Conservation (phyloP, 768 basidiomycete species). For the Leccinum imitatum region DNA sequence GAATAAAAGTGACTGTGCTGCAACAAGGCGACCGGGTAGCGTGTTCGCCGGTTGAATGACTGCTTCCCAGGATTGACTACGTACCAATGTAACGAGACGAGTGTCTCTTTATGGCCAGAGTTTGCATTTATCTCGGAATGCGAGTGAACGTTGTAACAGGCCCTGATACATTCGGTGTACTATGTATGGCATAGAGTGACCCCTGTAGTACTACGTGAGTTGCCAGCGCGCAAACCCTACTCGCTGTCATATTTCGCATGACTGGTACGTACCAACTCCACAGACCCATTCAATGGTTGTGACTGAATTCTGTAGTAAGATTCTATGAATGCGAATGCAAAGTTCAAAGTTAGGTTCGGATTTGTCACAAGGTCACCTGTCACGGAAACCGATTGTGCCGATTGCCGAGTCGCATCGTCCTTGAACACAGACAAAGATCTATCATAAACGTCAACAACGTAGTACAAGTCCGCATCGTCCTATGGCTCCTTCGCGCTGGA, state of each 20-base stretch:
- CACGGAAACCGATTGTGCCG: not conserved
- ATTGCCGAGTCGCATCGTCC: not conserved
- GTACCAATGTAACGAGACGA: not conserved
- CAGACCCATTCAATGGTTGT: not conserved
- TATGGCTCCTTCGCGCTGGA: conserved; percentile 50
- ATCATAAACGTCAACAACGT: not conserved
- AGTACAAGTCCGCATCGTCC: not conserved
- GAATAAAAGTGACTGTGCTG: not conserved
- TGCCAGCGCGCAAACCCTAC: not conserved
- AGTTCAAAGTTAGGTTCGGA: not conserved
- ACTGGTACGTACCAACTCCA: not conserved
- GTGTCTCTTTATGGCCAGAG: not conserved
- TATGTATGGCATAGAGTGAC: too few relatives aligned
- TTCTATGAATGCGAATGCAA: not conserved
- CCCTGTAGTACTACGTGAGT: too few relatives aligned
- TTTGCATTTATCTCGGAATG: not conserved
- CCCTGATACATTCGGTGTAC: not conserved
- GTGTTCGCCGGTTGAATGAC: not conserved
- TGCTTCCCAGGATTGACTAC: not conserved
- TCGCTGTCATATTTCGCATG: not conserved
- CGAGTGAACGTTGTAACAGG: not conserved
- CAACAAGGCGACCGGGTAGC: not conserved
- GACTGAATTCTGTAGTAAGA: not conserved
- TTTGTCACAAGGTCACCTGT: not conserved
- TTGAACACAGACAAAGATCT: not conserved